These are phyloP conservation scores for Malassezia dermatis DNA, from an alignment of 1,284 basidiomycete species.

Conservation along the genomic window DNA sequence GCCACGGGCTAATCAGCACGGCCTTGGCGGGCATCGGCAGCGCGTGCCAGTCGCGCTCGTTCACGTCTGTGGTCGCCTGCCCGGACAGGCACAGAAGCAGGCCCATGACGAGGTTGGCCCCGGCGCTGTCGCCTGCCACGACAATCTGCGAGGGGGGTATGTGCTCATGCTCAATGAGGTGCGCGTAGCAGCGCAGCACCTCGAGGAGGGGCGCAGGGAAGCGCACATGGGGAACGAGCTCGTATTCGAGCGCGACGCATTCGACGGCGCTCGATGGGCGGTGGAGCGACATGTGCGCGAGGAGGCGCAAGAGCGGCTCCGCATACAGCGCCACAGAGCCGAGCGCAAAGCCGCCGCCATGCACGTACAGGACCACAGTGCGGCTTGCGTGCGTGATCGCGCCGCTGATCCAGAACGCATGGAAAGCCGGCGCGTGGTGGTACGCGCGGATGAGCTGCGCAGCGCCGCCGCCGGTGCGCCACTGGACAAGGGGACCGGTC, in stretches of 20 bases:
- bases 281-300: constrained; percentile 27
- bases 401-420: constrained; percentile 40
- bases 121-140: constrained; percentile 44
- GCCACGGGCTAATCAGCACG: constrained; percentile 43
- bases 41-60: constrained; percentile 35
- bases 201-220: constrained; percentile 40
- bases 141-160: constrained; percentile 32
- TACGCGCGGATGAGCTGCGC: constrained; percentile 29
- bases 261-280: not conserved
- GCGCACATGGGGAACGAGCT: constrained; percentile 31
- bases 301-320: constrained; percentile 40
- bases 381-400: constrained; percentile 7
- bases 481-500: constrained; percentile 40
- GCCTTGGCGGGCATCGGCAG: constrained; percentile 42
- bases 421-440: constrained; percentile 22
- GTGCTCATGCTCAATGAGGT: constrained; percentile 40
- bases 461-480: constrained; percentile 34
- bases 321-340: constrained; percentile 46
- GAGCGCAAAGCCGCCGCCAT: constrained; percentile 45
- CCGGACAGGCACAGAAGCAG: constrained; percentile 38
- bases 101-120: constrained; percentile 38
- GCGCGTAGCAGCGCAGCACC: constrained; percentile 44
- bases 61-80: constrained; percentile 23
- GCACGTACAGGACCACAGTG: constrained; percentile 28
- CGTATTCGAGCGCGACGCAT: constrained; percentile 45